These are phyloP conservation scores for Colletotrichum orbiculare DNA, from an alignment of 2,329 filamentous ascomycete species.

Conservation along the genomic window DNA sequence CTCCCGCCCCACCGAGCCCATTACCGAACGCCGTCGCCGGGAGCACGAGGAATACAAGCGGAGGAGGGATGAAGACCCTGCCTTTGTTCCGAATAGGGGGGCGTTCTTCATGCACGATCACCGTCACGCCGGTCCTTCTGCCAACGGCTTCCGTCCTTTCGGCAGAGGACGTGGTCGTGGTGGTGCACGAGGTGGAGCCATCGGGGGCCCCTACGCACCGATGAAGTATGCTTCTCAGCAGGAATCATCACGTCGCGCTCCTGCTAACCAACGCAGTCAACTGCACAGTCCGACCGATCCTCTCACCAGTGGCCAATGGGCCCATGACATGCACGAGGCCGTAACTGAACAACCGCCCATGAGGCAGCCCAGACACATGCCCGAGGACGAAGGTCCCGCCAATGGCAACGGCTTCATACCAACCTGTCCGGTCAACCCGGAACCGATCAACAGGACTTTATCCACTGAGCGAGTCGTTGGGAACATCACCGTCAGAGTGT, in stretches of 20 bases:
- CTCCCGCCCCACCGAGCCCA: slow-evolving; percentile 64
- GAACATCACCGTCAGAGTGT: slow-evolving; percentile 86
- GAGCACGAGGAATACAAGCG: slow-evolving; percentile 93
- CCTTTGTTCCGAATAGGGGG: slow-evolving; percentile 93
- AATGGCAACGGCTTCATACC: slow-evolving; percentile 66
- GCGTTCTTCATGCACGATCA: slow-evolving; percentile 98
- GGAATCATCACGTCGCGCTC: slow-evolving; percentile 20
- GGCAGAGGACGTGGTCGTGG: slow-evolving; percentile 73
- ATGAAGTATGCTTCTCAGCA: slow-evolving; percentile 66
- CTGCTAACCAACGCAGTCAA: slow-evolving; percentile 45
- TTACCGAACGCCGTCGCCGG: slow-evolving; percentile 77
- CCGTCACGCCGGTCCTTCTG: slow-evolving; percentile 78
- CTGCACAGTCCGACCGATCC: slow-evolving; percentile 65
- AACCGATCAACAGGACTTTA: slow-evolving; percentile 79
- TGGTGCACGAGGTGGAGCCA: slow-evolving; percentile 64
- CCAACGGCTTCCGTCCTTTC: slow-evolving; percentile 82
- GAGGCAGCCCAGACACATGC: slow-evolving; percentile 55
- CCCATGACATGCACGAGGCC: slow-evolving; percentile 92
- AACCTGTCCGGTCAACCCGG: slow-evolving; percentile 67
- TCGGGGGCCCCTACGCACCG: slow-evolving; percentile 68
- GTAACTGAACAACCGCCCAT: slow-evolving; percentile 59
- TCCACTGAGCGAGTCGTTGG: slow-evolving; percentile 87
- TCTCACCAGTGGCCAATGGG: slow-evolving; percentile 81
- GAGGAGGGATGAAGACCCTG: slow-evolving; percentile 87
- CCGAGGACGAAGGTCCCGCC: slow-evolving; percentile 61